Percentiles rank a stretch among this genome's conserved stretches.
Evolutionary conservation across 495 filamentous ascomycete species (phyloP).

Genomic region (Penicillium silybi): DNA sequence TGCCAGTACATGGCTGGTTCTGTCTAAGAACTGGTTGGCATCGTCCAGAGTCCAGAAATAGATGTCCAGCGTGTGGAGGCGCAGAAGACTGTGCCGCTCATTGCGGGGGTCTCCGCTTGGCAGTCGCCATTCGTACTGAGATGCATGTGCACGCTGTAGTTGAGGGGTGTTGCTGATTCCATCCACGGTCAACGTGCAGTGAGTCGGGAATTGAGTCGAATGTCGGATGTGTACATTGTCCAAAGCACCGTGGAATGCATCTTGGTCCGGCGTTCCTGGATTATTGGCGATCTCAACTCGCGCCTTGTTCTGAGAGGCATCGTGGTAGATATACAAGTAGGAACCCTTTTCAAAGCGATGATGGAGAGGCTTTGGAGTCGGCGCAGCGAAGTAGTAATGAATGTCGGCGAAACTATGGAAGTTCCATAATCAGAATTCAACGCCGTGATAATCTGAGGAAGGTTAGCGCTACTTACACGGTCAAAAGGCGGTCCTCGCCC

Average conservation of each 20-base stretch:
- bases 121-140: slow-evolving; percentile 69
- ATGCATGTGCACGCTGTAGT: slow-evolving; percentile 26
- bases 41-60: slow-evolving; percentile 86
- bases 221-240: slow-evolving; percentile 62
- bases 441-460: slow-evolving; percentile 18
- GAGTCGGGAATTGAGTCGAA: slow-evolving; percentile 72
- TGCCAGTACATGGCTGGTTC: slow-evolving; percentile 56
- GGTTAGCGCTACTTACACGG: slow-evolving; percentile 57
- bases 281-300: slow-evolving; percentile 86
- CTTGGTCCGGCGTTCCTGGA: slow-evolving; percentile 79
- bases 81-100: slow-evolving; percentile 67
- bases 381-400: slow-evolving; percentile 81
- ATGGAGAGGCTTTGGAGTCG: slow-evolving; percentile 65
- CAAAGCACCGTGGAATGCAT: slow-evolving; percentile 78
- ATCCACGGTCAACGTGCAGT: slow-evolving; percentile 73
- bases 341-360: slow-evolving; percentile 88
- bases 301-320: slow-evolving; percentile 60
- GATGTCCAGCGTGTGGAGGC: slow-evolving; percentile 77
- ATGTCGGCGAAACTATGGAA: slow-evolving; percentile 73
- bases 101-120: slow-evolving; percentile 65
- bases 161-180: slow-evolving; percentile 33
- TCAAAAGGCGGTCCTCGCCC: slow-evolving; percentile 75
- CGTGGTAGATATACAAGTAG: slow-evolving; percentile 83
- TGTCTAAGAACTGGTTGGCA: slow-evolving; percentile 67
- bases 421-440: slow-evolving; percentile 4